Evolutionary conservation across 2,329 filamentous ascomycete species (phyloP), one percentile per base, ranked within the genome.

Genomic region (Orbilia blumenaviensis): DNA sequence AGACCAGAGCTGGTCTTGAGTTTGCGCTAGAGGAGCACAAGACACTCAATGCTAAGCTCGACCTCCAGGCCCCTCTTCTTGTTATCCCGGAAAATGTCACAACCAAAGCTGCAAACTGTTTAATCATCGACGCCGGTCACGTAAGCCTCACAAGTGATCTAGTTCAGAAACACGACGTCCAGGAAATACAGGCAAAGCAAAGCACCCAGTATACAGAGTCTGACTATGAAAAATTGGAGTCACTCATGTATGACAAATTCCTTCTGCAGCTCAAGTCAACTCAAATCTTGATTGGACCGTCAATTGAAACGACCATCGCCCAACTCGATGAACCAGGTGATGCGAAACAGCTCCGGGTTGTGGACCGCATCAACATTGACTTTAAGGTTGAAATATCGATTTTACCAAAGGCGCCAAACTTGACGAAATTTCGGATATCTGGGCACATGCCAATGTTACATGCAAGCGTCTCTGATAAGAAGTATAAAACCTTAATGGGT

Each of bases 11-110:
- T 58, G 94, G 95, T 25, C 88, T 99, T 34, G 94, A 99, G 83
- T 99, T 97, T 83, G 96, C 95, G 0, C 85, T 99, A 2, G 92
- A 97, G 81, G 96, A 99, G 82, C 95, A 99, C 86, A 98, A 97
- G 85, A 98, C 95, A 1, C 91, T 99, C 82, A 97, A 99, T 80
- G 94, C 94, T 12, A 93, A 98, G 80, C 86, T 99, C 46, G 95
- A 99, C 82, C 88, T 99, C 10, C 94, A 97, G 81, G 95, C 95
- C 0, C 95, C 95, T 36, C 88, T 99, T 0, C 96, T 99, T 79
- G 98, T 99, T 78, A 89, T 99, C 8, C 95, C 95, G 0, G 93
- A 98, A 81, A 97, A 91, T 80, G 95, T 99, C 71, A 94, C 91
- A 0, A 88, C 90, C 21, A 86, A 90, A 80, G 90, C 88, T 77